Conservation (phyloP, 257 asterid genomes). For the Cordia subcordata region DNA sequence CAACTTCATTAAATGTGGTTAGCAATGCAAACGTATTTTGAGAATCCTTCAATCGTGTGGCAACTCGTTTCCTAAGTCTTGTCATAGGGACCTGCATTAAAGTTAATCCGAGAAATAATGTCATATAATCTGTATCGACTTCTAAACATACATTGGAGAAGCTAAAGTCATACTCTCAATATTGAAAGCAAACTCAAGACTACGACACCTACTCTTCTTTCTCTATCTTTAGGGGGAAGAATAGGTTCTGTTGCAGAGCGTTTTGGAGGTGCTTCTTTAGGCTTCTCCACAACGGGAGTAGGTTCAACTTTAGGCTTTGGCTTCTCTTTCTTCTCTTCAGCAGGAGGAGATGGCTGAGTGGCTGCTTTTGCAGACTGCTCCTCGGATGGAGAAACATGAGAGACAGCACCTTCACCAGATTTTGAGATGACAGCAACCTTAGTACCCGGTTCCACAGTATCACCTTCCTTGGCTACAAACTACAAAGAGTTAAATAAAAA, state of each 20-base stretch:
- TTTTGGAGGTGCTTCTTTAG: constrained; percentile 60
- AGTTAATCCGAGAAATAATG: constrained; percentile 1
- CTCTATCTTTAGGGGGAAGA: constrained; percentile 96
- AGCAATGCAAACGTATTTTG: constrained; percentile 94
- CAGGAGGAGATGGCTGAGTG: constrained; percentile 45
- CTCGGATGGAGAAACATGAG: constrained; percentile 82
- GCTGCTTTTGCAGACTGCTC: constrained; percentile 58
- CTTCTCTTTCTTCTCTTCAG: constrained; percentile 55
- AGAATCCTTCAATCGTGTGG: constrained; percentile 92
- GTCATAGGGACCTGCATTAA: constrained; percentile 90
- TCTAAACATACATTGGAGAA: background rate
- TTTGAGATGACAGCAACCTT: constrained; percentile 85
- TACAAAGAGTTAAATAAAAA: constrained; percentile 17
- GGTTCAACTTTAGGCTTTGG: constrained; percentile 51
- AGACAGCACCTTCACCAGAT: constrained; percentile 67
- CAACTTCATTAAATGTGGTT: constrained; percentile 98
- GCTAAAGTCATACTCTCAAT: background rate
- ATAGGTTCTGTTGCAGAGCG: constrained; percentile 77
- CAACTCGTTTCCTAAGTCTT: constrained; percentile 92
- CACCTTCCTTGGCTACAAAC: constrained; percentile 92
- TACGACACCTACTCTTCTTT: constrained; percentile 65
- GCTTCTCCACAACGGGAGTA: constrained; percentile 46
- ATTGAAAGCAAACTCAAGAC: constrained; percentile 1
- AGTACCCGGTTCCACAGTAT: constrained; percentile 91
- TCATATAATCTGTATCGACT: background rate